Evolutionary conservation across 768 basidiomycete species (phyloP), one percentile per base, ranked within the genome.

Genomic region (Suillus ampliporus): DNA sequence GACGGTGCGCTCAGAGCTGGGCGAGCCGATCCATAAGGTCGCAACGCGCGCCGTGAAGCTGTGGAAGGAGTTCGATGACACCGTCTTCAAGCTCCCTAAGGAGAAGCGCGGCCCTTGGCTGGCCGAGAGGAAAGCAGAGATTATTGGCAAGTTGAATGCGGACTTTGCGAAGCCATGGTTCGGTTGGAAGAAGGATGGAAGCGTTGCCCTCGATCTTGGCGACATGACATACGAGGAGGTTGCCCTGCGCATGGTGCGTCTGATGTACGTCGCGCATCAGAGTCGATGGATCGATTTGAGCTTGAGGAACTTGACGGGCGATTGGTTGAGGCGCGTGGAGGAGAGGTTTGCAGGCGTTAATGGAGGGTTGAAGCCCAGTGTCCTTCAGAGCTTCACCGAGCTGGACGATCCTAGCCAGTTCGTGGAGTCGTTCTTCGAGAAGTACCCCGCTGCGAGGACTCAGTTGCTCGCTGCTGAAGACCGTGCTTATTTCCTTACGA

Each of bases 211-310:
- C 61, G 94, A 97, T 74, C 82, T 99, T 56, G 86, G 89, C 31
- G 94, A 97, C 70, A 98, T 99, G 97, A 99, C 97, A 14, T 99
- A 99, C 77, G 95, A 98, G 80, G 97, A 99, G 75, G 90, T 92
- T 38, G 91, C 92, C 4, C 83, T 94, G 64, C 88, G 97, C 63
- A 91, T 99, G 90, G 83, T 99, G 58, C 83, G 92, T 46, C 80
- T 99, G 68, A 98, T 98, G 95, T 99, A 91, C 72, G 94, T 99
- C 65, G 74, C 88, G 47, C 93, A 97, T 69, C 88, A 99, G 80
- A 83, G 83, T 62, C 90, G 97, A 52, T 99, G 97, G 97, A 85
- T 99, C 71, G 97, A 99, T 71, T 68, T 87, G 53, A 93, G 92
- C 10, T 82, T 99, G 68, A 88, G 96, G 65, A 98, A 99, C 78